These are phyloP conservation scores for Penicillium sp. DNA, from an alignment of 2,329 filamentous ascomycete species.

Conservation along the genomic window DNA sequence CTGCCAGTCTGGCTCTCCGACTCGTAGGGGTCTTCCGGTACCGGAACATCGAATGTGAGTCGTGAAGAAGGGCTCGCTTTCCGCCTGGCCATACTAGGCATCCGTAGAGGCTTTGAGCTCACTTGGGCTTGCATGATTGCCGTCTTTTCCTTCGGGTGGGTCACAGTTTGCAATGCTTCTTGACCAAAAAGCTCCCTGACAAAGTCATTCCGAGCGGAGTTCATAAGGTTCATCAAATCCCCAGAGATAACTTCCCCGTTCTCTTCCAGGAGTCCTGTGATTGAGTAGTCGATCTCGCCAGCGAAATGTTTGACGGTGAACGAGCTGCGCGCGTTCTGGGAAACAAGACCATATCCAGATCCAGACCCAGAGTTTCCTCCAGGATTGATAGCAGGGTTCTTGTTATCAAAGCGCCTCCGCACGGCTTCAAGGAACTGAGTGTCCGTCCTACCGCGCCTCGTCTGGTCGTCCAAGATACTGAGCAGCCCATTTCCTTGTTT, in stretches of 20 bases:
- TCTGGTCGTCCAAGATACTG: constrained; percentile 95
- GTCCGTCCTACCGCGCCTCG: constrained; percentile 84
- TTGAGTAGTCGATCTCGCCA: constrained; percentile 92
- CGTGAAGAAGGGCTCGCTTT: constrained; percentile 65
- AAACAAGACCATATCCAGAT: constrained; percentile 87
- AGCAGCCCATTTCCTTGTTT: constrained; percentile 92
- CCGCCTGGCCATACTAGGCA: constrained; percentile 87
- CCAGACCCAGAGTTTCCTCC: constrained; percentile 72
- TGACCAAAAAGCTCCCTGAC: constrained; percentile 93
- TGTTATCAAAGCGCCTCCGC: constrained; percentile 90
- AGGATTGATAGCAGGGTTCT: constrained; percentile 87
- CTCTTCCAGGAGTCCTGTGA: constrained; percentile 86
- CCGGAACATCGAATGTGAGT: constrained; percentile 38
- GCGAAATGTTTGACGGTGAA: constrained; percentile 97
- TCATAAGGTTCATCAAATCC: constrained; percentile 93
- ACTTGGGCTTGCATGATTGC: constrained; percentile 96
- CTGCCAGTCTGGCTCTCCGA: constrained; percentile 40
- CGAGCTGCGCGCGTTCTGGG: constrained; percentile 75
- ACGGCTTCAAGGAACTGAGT: constrained; percentile 88
- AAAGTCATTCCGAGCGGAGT: constrained; percentile 85
- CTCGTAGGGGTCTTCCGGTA: constrained; percentile 47
- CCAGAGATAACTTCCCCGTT: constrained; percentile 96
- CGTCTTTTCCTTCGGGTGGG: constrained; percentile 87
- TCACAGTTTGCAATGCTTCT: constrained; percentile 86
- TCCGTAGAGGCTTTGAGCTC: constrained; percentile 90